Evolutionary conservation across 2,329 filamentous ascomycete genomes (phyloP), one percentile per base, ranked within the genome.

Genomic region (Lizonia empirigonia): DNA sequence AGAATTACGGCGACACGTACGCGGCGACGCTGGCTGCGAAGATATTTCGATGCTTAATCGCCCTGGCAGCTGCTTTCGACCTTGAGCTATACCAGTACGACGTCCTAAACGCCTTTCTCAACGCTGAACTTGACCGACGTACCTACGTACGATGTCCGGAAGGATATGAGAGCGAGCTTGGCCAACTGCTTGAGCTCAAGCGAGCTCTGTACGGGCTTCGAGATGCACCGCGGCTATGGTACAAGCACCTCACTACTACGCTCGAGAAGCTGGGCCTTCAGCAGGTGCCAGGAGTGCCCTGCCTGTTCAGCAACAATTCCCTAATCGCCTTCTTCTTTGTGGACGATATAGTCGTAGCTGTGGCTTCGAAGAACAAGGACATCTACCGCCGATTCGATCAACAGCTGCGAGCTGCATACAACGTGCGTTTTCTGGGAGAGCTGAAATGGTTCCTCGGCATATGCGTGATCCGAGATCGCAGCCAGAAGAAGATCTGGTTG

Each of bases 161-260:
- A 6, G 15, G 9, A 29, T 40, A 27, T 18, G 13, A 4, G 5
- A 10, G 22, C 15, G 59, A 7, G 22, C 55, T 18, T 20, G 15
- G 15, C 45, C 12, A 27, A 4, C 15, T 30, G n/a, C 24, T 40
- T 20, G 12, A 13, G 24, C 26, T 40, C 10, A 19, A 20, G 9
- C 37, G 24, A 41, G 64, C 63, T 3, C 40, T 68, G 3, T 67
- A 67, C 47, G 58, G 63, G 2, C 55, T 67, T 0, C 58, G 56
- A 23, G 42, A 60, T 22, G 53, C 55, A 5, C 61, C 56, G 9
- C 15, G 53, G 1, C 61, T 68, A 4, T 67, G 35, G 60, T 57
- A 58, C 26, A 16, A 24, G 5, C 23, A 24, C 9, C 23, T 24
- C 23, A 24, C 5, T 5, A 5, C 5, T 5, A 24, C 23, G 5